These are phyloP conservation scores for Salvia miltiorrhiza DNA, from an alignment of 257 asterid genomes.

Conservation along the genomic window DNA sequence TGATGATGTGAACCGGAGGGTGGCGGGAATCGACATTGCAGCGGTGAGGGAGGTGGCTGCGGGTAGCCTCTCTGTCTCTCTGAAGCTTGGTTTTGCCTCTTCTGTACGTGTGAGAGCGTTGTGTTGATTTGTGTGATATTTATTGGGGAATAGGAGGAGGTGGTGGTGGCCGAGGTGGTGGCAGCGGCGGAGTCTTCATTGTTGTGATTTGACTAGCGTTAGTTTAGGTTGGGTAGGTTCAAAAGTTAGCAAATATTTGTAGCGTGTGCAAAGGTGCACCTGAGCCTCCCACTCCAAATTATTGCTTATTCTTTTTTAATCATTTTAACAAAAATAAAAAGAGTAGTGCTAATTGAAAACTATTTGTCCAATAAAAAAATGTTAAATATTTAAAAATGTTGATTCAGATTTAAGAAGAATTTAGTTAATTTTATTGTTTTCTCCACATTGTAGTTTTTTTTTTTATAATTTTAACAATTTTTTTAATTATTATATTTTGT, in stretches of 20 bases:
- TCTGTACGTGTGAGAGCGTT: neutral
- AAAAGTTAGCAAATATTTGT: neutral
- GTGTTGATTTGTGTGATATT: constrained; percentile 3
- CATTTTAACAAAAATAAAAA: too few species aligned
- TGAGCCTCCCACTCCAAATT: neutral
- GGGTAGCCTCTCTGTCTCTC: neutral
- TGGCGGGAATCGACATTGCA: constrained; percentile 36
- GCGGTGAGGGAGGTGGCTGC: constrained; percentile 14
- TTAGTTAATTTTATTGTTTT: too few species aligned
- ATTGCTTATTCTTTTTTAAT: too few species aligned
- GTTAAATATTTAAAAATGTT: too few species aligned
- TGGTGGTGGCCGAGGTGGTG: constrained; percentile 21
- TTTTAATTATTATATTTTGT: too few species aligned
- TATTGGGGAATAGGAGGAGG: constrained; percentile 5
- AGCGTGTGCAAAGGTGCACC: constrained; percentile 10
- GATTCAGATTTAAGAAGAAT: too few species aligned
- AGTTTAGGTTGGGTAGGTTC: constrained; percentile 12
- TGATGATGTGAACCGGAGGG: constrained; percentile 23
- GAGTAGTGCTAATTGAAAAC: too few species aligned
- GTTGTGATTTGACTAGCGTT: neutral
- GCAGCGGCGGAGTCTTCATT: constrained; percentile 32
- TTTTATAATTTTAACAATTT: too few species aligned
- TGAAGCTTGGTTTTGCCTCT: neutral
- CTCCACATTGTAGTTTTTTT: too few species aligned
- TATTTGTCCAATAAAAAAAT: too few species aligned